Conservation (phyloP, 2,329 filamentous ascomycete genomes). For the Tympanopsis confertula region DNA sequence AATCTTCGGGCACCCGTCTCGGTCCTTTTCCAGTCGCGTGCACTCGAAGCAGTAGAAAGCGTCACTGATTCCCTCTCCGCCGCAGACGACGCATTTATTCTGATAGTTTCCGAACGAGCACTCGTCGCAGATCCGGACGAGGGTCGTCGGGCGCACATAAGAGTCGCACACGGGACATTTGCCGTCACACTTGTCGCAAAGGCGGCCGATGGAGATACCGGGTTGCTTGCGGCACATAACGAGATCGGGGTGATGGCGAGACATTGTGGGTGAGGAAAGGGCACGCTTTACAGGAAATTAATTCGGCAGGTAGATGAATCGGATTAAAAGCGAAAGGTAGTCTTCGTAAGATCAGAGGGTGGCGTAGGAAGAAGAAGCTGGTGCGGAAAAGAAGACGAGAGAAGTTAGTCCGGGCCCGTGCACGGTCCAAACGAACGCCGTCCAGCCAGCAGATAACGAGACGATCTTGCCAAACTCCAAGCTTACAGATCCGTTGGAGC, state of each 20-base stretch:
- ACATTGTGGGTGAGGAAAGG: slow-evolving; percentile 55
- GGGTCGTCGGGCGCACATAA: slow-evolving; percentile 93
- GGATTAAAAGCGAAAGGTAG: no score
- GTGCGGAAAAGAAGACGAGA: no score
- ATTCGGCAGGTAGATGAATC: no score
- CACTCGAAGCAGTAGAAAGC: slow-evolving; percentile 99
- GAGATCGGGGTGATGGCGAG: slow-evolving; percentile 91
- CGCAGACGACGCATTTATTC: slow-evolving; percentile 98
- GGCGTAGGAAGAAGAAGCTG: no score
- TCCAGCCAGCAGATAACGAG: no score
- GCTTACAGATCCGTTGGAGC: no score
- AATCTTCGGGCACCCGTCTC: slow-evolving; percentile 97
- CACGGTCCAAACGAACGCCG: no score
- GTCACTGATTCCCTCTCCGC: slow-evolving; percentile 93
- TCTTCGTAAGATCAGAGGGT: no score
- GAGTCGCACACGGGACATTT: slow-evolving; percentile 99
- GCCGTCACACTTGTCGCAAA: slow-evolving; percentile 99
- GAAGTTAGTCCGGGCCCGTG: no score
- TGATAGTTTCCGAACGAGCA: slow-evolving; percentile 99
- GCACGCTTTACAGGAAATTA: no score
- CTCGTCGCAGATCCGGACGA: slow-evolving; percentile 97
- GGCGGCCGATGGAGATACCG: slow-evolving; percentile 92
- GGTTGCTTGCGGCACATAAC: slow-evolving; percentile 99
- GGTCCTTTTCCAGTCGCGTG: slow-evolving; percentile 88
- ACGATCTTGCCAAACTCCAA: no score